phyloP scores from a whole-genome alignment of 495 filamentous ascomycete species.

The Neurospora sp. region DNA sequence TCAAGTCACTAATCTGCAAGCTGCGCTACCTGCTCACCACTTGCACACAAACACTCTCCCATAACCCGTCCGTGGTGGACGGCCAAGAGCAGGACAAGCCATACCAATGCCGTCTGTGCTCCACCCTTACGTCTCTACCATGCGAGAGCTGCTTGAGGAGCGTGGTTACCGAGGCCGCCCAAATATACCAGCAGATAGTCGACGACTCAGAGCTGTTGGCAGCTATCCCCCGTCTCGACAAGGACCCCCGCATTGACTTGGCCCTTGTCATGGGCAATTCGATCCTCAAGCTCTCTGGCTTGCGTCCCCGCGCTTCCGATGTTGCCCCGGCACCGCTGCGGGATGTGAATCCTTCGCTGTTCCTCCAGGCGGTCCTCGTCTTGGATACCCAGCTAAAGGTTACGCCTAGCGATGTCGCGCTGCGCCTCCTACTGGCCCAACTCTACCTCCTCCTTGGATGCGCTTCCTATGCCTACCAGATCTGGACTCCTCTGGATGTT shows the following conservation, averaged over 20 bases:
- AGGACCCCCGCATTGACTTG: slow-evolving; percentile 36
- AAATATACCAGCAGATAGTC: slow-evolving; percentile 19
- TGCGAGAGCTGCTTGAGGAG: slow-evolving; percentile 26
- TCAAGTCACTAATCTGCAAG: slow-evolving; percentile 18
- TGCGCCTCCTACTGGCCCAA: slow-evolving; percentile 35
- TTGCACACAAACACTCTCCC: slow-evolving; percentile 22
- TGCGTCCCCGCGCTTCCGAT: slow-evolving; percentile 8
- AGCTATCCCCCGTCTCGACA: slow-evolving; percentile 16
- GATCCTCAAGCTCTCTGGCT: slow-evolving; percentile 35
- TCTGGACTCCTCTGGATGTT: slow-evolving; percentile 35
- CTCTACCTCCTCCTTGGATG: slow-evolving; percentile 37
- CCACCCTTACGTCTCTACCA: slow-evolving; percentile 4
- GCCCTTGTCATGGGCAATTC: slow-evolving; percentile 33
- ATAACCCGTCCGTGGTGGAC: slow-evolving; percentile 11
- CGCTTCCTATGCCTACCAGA: slow-evolving; percentile 26
- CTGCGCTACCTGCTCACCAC: slow-evolving; percentile 23
- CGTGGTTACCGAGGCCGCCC: slow-evolving; percentile 19
- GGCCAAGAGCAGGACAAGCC: slow-evolving; percentile 12
- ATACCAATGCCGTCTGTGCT: slow-evolving; percentile 23
- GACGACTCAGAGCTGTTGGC: slow-evolving; percentile 15
- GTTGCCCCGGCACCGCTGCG: slow-evolving; percentile 18
- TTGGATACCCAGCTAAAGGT: slow-evolving; percentile 32
- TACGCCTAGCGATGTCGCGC: slow-evolving; percentile 26
- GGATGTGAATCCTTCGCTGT: slow-evolving; percentile 17
- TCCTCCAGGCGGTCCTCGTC: slow-evolving; percentile 36